These are phyloP conservation scores for Chrysochromulina tobinii DNA, from an alignment of 78 protist species.

Conservation along the genomic window DNA sequence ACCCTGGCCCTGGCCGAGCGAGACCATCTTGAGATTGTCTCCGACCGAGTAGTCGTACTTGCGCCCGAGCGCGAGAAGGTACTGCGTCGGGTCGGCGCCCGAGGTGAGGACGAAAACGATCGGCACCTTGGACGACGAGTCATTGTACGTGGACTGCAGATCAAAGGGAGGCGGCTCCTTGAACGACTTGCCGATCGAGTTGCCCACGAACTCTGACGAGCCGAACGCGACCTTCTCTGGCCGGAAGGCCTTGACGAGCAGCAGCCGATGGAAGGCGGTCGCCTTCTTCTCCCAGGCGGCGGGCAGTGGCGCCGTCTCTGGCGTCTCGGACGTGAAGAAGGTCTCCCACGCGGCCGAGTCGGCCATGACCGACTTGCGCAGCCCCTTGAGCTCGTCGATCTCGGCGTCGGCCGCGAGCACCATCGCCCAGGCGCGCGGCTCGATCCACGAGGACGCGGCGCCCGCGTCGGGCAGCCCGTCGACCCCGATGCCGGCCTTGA, in stretches of 20 bases:
- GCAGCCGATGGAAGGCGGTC: conserved; percentile 39
- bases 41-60: conserved; percentile 5
- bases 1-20: conserved; percentile 77
- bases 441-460: background rate
- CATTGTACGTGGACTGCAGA: conserved; percentile 49
- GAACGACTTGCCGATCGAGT: conserved; percentile 46
- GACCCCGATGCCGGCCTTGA: conserved; percentile 42
- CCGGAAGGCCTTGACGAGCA: conserved; percentile 16
- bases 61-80: conserved; percentile 39
- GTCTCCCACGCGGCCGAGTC: background rate
- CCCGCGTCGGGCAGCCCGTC: background rate
- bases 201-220: background rate
- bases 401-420: background rate
- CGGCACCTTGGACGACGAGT: conserved; percentile 62
- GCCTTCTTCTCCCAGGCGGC: conserved; percentile 16
- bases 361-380: background rate
- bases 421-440: background rate
- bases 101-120: conserved; percentile 77
- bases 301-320: conserved; percentile 22
- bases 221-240: conserved; percentile 56
- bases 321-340: background rate
- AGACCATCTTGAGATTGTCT: conserved; percentile 9
- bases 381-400: background rate
- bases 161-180: conserved; percentile 56
- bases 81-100: conserved; percentile 80